These are phyloP conservation scores for Debaryomyces sp. DNA, from an alignment of 1,139 yeast species.

Conservation along the genomic window DNA sequence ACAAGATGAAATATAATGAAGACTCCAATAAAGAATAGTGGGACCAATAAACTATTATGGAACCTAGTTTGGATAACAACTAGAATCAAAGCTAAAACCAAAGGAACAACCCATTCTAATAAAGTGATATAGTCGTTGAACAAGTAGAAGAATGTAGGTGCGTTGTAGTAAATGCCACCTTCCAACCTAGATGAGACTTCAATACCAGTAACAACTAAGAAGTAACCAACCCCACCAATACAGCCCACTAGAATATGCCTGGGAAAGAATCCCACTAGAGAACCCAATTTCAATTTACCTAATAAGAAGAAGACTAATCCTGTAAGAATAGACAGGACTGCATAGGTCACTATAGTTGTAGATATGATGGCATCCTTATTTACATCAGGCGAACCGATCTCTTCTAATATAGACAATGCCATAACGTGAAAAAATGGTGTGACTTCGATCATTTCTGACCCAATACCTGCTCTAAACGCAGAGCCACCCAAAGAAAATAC, in stretches of 20 bases:
- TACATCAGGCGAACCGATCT: conserved; percentile 50
- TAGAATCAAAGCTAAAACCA: conserved; percentile 60
- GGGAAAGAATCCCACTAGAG: conserved; percentile 92
- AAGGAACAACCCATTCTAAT: conserved; percentile 75
- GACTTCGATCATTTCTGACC: conserved; percentile 97
- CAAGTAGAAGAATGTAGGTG: conserved; percentile 54
- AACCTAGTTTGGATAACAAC: conserved; percentile 62
- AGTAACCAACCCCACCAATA: conserved; percentile 97
- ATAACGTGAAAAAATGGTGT: conserved; percentile 97
- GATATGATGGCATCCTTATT: conserved; percentile 69
- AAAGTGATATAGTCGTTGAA: conserved; percentile 42
- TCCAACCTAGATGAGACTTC: conserved; percentile 84
- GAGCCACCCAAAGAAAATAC: conserved; percentile 91
- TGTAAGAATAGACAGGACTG: conserved; percentile 80
- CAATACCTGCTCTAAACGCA: conserved; percentile 85
- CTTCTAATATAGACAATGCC: conserved; percentile 71
- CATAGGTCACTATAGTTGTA: conserved; percentile 86
- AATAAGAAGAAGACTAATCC: conserved; percentile 77
- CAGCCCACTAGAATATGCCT: conserved; percentile 95
- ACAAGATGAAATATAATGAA: conserved; percentile 70
- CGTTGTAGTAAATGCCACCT: conserved; percentile 69
- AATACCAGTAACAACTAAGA: conserved; percentile 83
- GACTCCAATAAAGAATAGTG: conserved; percentile 74
- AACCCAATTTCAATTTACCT: conserved; percentile 81
- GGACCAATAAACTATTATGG: conserved; percentile 79